Evolutionary conservation across 2,329 filamentous ascomycete species (phyloP), one percentile per base, ranked within the genome.

Genomic region (Aureobasidium zeae): DNA sequence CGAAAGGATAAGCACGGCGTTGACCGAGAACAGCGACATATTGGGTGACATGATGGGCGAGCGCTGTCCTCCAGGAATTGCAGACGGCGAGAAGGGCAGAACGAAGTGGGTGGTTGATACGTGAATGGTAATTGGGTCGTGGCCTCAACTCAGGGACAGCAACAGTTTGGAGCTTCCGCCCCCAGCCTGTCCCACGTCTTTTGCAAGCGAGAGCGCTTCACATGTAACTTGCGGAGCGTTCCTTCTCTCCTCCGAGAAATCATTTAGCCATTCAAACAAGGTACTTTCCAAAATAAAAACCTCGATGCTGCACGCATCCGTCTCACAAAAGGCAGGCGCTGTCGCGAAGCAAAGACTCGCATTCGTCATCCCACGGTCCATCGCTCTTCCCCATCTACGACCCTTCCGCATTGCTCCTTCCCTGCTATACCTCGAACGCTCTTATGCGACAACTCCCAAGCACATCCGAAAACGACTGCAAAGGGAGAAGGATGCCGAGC

Each of bases 1-100:
- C 58, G 82, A 62, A 49, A 71, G 62, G 50, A 71, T 57, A 44
- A 71, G 64, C 53, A 72, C 69, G 21, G 69, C 69, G 52, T 70
- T 68, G 53, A 74, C 64, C 51, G 67, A 69, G 65, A 73, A 73
- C 50, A 74, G 68, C 36, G 70, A 71, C 55, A 74, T 68, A 41
- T 71, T 71, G 48, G 67, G 67, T 44, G 70, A 63, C 70, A 73
- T 73, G 44, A 29, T 57, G 51, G 54, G 55, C 30, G 32, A 25
- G 20, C 39, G 28, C 2, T 9, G 10, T 30, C 10, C 11, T 26
- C 13, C 9, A 4, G 3, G 3, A 6, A 2, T 7, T 12, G 5
- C 16, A 4, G 12, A 32, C 24, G 9, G 10, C 19, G 17, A 20
- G 35, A n/a, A 15, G 19, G 24, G 4, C 3, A 19, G 3, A 16